These are phyloP conservation scores for Wickerhamiella hasegawae DNA, from an alignment of 805 yeast species.

Conservation along the genomic window DNA sequence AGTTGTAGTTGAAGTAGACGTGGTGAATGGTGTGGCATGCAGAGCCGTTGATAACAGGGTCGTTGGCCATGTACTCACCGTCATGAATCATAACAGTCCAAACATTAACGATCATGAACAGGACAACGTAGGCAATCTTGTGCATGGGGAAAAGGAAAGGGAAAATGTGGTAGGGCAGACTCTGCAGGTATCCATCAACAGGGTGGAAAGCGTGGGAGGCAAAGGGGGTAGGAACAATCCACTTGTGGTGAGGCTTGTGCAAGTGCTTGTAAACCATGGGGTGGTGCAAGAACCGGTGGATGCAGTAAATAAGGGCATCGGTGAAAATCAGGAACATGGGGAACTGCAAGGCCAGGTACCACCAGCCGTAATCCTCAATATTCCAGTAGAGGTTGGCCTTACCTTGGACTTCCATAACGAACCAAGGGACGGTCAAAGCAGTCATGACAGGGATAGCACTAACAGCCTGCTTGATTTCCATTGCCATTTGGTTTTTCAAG, in stretches of 20 bases:
- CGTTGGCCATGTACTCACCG: constrained; percentile 87
- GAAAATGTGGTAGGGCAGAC: constrained; percentile 82
- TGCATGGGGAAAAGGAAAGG: constrained; percentile 89
- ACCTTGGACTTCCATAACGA: constrained; percentile 69
- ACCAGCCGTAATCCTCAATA: constrained; percentile 45
- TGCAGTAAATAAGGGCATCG: constrained; percentile 79
- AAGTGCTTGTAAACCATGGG: constrained; percentile 69
- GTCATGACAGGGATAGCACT: constrained; percentile 87
- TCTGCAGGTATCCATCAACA: constrained; percentile 86
- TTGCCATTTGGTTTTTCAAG: constrained; percentile 77
- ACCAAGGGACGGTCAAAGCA: constrained; percentile 75
- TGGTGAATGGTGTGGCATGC: constrained; percentile 98
- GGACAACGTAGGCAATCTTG: constrained; percentile 61
- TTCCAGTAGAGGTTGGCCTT: constrained; percentile 62
- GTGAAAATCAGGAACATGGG: constrained; percentile 81
- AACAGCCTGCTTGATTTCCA: constrained; percentile 67
- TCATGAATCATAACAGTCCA: constrained; percentile 99
- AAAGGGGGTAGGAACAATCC: constrained; percentile 97
- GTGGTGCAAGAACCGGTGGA: constrained; percentile 90
- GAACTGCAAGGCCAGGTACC: constrained; percentile 44
- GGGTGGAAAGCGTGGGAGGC: constrained; percentile 99
- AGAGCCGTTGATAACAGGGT: constrained; percentile 90
- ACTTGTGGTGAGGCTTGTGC: constrained; percentile 97
- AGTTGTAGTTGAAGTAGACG: constrained; percentile 91
- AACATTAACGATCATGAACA: constrained; percentile 84